A percentile compares a stretch with the other conserved stretches of the same genome.
Conservation (phyloP, 2,329 filamentous ascomycete species). For the Onygenales sp. region DNA sequence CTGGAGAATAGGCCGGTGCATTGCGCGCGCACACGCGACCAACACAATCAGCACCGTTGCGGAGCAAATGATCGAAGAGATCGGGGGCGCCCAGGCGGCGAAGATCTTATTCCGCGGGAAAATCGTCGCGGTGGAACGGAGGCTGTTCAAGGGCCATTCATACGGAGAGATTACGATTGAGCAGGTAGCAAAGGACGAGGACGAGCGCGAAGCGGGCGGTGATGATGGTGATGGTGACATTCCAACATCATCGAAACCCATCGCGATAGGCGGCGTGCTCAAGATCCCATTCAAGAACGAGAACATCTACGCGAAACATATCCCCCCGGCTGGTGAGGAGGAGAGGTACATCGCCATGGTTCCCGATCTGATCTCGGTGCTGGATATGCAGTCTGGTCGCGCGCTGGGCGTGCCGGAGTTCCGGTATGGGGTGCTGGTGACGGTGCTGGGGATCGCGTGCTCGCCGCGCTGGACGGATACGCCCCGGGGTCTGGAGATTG, state of each 20-base stretch:
- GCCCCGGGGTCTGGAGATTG: slow-evolving; percentile 39
- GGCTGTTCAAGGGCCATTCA: slow-evolving; percentile 46
- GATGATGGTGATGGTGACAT: slow-evolving; percentile 5
- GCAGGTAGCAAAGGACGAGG: slow-evolving; percentile 31
- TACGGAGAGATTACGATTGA: slow-evolving; percentile 52
- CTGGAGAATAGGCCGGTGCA: slow-evolving; percentile 50
- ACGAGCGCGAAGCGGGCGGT: slow-evolving; percentile 24
- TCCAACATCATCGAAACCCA: slow-evolving; percentile 10
- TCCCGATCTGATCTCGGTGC: slow-evolving; percentile 47
- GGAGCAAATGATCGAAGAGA: slow-evolving; percentile 50
- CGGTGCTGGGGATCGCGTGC: slow-evolving; percentile 45
- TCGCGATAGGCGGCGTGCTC: slow-evolving; percentile 9
- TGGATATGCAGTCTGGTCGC: slow-evolving; percentile 48
- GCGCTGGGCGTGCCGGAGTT: slow-evolving; percentile 48
- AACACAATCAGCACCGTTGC: slow-evolving; percentile 47
- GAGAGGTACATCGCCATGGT: slow-evolving; percentile 37
- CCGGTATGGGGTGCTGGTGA: slow-evolving; percentile 43
- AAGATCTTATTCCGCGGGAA: slow-evolving; percentile 55
- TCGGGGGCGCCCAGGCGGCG: slow-evolving; percentile 44
- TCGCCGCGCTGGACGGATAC: slow-evolving; percentile 46
- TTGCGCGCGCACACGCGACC: slow-evolving; percentile 40
- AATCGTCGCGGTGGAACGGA: slow-evolving; percentile 50
- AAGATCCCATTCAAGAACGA: slow-evolving; percentile 63
- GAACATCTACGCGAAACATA: slow-evolving; percentile 51
- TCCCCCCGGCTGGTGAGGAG: slow-evolving; percentile 19